Evolutionary conservation across 164 flowering plant genomes (phyloP), one percentile per base, ranked within the genome.

Genomic region (Echeveria elegans): DNA sequence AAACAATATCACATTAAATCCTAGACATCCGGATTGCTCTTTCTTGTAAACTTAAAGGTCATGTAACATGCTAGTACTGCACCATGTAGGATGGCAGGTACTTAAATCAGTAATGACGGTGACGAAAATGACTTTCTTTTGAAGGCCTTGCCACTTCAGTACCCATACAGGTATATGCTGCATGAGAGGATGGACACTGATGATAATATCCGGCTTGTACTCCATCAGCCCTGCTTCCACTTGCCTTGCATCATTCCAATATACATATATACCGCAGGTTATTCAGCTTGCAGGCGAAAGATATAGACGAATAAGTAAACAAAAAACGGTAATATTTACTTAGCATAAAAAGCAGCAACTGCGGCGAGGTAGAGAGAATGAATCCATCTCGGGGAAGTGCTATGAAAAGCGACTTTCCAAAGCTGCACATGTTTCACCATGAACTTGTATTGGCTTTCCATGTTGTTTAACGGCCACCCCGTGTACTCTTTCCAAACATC

Each of bases 211-310:
- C 15, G 98, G 98, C 69, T 87, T 88, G 89, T 88, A 93, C 82
- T 93, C 86, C 98, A 93, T 93, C 68, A 93, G 71, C 62, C 98
- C 98, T 40, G 94, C 98, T 72, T 90, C 98, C 67, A 93, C 96
- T 73, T 87, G 89, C 80, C 98, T 93, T 67, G 72, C 73, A 23
- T 59, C 47, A 71, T 59, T 34, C 37, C 3, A n/a, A n/a, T n/a
- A n/a, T n/a, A 34, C 7, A 34, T 65, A 50, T 5, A 45, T 48
- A 66, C 30, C 12, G 43, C 41, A 47, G 23, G 30, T 75, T 65
- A 7, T 3, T 34, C 37, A 73, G 45, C n/a, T n/a, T 24, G 29
- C 62, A 15, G 5, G n/a, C 3, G 3, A 34, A 3, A 34, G 7
- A 34, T 3, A 34, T 34, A 34, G 37, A 45, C 15, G n/a, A 45